phyloP scores from a whole-genome alignment of 495 filamentous ascomycete species.

The Thermothielavioides terrestris region DNA sequence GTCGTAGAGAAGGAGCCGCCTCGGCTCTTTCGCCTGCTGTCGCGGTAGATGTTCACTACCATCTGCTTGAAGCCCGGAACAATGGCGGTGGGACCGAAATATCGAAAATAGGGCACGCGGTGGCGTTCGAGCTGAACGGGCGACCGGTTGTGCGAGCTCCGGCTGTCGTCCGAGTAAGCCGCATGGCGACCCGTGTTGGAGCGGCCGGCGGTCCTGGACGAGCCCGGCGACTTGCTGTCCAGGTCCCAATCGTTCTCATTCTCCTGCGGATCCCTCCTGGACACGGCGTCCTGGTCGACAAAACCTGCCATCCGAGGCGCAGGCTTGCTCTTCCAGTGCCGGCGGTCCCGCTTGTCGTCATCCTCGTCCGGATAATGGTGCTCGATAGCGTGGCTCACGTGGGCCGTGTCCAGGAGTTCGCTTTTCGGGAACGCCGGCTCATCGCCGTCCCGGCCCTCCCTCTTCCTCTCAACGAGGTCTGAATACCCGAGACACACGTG shows the following conservation, averaged over 20 bases:
- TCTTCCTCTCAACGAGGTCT: conserved; percentile 41
- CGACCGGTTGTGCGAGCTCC: conserved; percentile 34
- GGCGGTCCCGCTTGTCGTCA: conserved; percentile 28
- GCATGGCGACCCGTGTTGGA: conserved; percentile 21
- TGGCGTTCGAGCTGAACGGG: conserved; percentile 45
- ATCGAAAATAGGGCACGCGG: conserved; percentile 78
- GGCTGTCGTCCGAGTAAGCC: conserved; percentile 35
- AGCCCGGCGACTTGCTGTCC: conserved; percentile 18
- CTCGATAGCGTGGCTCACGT: conserved; percentile 20
- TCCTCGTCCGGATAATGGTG: conserved; percentile 21
- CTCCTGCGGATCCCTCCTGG: conserved; percentile 15
- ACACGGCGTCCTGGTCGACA: conserved; percentile 9
- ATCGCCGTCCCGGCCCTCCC: conserved; percentile 18
- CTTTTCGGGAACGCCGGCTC: conserved; percentile 14
- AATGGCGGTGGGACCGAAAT: conserved; percentile 82
- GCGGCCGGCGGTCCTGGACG: conserved; percentile 14
- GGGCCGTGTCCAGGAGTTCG: conserved; percentile 17
- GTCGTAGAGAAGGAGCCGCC: conserved; percentile 34
- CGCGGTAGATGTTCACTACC: conserved; percentile 62
- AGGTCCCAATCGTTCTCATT: conserved; percentile 25
- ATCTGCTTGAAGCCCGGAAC: conserved; percentile 89
- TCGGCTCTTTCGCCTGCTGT: conserved; percentile 39
- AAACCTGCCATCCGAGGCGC: conserved; percentile 15
- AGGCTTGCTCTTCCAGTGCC: conserved; percentile 25
- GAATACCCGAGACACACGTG: conserved; percentile 63